Evolutionary conservation across 805 yeast species (phyloP).

Genomic region (Candida nitratophila): DNA sequence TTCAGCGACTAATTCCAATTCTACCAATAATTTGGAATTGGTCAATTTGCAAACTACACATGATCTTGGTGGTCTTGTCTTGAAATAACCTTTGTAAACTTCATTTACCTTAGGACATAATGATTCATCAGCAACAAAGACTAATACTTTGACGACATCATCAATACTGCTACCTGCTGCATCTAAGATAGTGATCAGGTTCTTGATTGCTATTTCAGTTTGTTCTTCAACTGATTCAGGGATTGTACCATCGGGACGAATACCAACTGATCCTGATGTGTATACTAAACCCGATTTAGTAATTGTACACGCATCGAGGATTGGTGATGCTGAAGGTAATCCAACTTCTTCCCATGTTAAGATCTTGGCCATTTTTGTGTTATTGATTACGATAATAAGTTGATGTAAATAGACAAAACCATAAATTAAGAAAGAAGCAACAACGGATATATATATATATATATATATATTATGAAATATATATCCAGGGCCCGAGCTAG

Average conservation of each 20-base stretch:
- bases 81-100: slow-evolving; percentile 39
- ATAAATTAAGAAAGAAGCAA: too few relatives aligned
- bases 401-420: too few relatives aligned
- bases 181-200: slow-evolving; percentile 33
- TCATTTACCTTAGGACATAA: slow-evolving; percentile 37
- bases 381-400: too few relatives aligned
- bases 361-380: slow-evolving; percentile 11
- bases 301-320: slow-evolving; percentile 16
- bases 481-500: too few relatives aligned
- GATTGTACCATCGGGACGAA: slow-evolving; percentile 27
- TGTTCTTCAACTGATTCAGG: slow-evolving; percentile 39
- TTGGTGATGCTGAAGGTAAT: slow-evolving; percentile 11
- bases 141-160: slow-evolving; percentile 40
- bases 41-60: slow-evolving; percentile 47
- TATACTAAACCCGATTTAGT: slow-evolving; percentile 20
- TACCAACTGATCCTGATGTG: slow-evolving; percentile 22
- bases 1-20: slow-evolving; percentile 39
- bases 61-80: slow-evolving; percentile 45
- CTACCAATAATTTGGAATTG: slow-evolving; percentile 41
- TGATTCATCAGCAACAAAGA: slow-evolving; percentile 38
- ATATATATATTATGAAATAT: too few relatives aligned
- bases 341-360: slow-evolving; percentile 20
- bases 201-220: slow-evolving; percentile 36
- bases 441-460: too few relatives aligned
- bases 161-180: slow-evolving; percentile 40